Evolutionary conservation across 192 early-diverging fungal genomes (phyloP).

Genomic region (Funneliformis mosseae): DNA sequence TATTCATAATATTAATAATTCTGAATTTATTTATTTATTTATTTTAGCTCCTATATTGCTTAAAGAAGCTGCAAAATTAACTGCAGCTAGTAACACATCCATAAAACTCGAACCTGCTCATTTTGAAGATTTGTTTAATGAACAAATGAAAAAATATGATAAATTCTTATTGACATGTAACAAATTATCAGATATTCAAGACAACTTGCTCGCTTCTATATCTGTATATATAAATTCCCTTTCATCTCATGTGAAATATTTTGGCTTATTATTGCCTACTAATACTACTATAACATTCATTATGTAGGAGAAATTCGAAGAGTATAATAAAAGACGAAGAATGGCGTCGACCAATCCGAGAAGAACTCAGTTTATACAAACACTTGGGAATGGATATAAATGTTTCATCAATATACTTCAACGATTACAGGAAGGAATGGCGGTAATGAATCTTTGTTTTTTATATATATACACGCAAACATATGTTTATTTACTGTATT

Average conservation of each 20-base stretch:
- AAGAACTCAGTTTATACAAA: slow-evolving; percentile 76
- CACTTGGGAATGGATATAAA: slow-evolving; percentile 75
- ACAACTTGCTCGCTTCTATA: slow-evolving; percentile 59
- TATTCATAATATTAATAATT: background rate
- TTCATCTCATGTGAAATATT: background rate
- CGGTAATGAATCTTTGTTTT: slow-evolving; percentile 49
- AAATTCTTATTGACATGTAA: slow-evolving; percentile 59
- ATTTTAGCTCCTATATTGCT: slow-evolving; percentile 23
- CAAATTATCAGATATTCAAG: slow-evolving; percentile 55
- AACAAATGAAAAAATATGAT: slow-evolving; percentile 74
- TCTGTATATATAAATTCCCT: slow-evolving; percentile 33
- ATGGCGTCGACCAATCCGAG: slow-evolving; percentile 61
- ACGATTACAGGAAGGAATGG: slow-evolving; percentile 77
- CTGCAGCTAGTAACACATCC: slow-evolving; percentile 58
- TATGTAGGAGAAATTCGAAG: slow-evolving; percentile 61
- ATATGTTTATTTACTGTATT: background rate
- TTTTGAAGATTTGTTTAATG: slow-evolving; percentile 75
- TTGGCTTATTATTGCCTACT: background rate
- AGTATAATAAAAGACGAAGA: slow-evolving; percentile 66
- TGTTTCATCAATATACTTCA: slow-evolving; percentile 71
- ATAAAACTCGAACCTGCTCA: slow-evolving; percentile 74
- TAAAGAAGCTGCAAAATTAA: slow-evolving; percentile 57
- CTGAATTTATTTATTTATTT: background rate
- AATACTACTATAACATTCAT: background rate
- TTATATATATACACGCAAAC: background rate